Conservation (phyloP, 352 stramenopile species). For the Phytophthora idaei region DNA sequence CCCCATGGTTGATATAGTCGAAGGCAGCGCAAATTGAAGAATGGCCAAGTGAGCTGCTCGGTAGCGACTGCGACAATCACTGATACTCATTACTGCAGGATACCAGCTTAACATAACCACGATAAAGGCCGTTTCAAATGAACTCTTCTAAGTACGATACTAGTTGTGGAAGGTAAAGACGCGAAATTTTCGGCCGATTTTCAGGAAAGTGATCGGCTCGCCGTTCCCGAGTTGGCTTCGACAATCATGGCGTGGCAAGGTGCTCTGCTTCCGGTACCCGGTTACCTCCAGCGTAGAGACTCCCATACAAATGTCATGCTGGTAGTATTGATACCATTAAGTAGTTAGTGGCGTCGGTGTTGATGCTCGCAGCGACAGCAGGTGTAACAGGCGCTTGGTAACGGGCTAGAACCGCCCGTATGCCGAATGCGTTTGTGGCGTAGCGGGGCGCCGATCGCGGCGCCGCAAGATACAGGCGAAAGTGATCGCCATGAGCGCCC, state of each 20-base stretch:
- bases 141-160: slow-evolving; percentile 11
- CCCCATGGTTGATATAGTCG: slow-evolving; percentile 22
- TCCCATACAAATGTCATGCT: not conserved
- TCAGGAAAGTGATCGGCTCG: slow-evolving; percentile 13
- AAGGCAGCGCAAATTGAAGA: slow-evolving; percentile 24
- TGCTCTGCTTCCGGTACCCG: not conserved
- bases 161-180: not conserved
- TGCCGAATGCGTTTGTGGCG: slow-evolving; percentile 12
- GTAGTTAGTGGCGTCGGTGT: not conserved
- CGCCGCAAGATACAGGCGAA: slow-evolving; percentile 58
- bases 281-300: not conserved
- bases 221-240: slow-evolving; percentile 3
- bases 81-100: slow-evolving; percentile 5
- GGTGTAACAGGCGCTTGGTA: slow-evolving; percentile 23
- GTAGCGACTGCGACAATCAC: slow-evolving; percentile 4
- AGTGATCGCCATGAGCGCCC: slow-evolving; percentile 48
- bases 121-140: slow-evolving; percentile 1
- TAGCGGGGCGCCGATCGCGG: slow-evolving; percentile 11
- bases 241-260: slow-evolving; percentile 3
- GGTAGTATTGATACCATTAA: not conserved
- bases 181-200: slow-evolving; percentile 11
- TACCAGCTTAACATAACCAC: not conserved
- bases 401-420: slow-evolving; percentile 33
- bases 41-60: slow-evolving; percentile 14
- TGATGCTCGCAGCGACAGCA: slow-evolving; percentile 1